phyloP scores from a whole-genome alignment of 805 yeast species.

The Saccharomycopsis fodiens region DNA sequence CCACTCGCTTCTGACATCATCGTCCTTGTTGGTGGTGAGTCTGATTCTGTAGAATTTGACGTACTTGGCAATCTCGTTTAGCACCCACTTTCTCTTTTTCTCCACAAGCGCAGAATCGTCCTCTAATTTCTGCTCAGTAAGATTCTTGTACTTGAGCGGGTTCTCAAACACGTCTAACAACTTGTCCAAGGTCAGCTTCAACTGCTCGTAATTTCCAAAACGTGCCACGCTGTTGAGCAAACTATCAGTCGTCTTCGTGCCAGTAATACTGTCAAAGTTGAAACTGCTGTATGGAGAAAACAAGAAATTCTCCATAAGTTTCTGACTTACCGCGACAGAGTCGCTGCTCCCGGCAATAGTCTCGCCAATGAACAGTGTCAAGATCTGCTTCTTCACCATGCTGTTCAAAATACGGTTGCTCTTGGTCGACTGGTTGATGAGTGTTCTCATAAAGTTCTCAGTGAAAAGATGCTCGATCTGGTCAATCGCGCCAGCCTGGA shows the following conservation, averaged over 20 bases:
- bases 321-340: conserved; percentile 31
- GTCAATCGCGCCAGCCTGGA: conserved; percentile 9
- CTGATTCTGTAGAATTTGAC: conserved; percentile 37
- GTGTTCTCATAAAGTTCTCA: conserved; percentile 59
- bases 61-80: conserved; percentile 46
- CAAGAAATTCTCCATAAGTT: conserved; percentile 30
- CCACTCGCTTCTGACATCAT: conserved; percentile 23
- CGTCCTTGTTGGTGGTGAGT: conserved; percentile 21
- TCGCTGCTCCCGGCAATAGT: conserved; percentile 24
- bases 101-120: conserved; percentile 23
- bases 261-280: conserved; percentile 71
- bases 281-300: conserved; percentile 46
- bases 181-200: conserved; percentile 14
- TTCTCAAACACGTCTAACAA: conserved; percentile 23
- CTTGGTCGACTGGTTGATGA: conserved; percentile 71
- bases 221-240: conserved; percentile 27
- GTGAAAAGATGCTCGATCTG: conserved; percentile 34
- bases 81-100: conserved; percentile 44
- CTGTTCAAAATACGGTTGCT: conserved; percentile 58
- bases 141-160: conserved; percentile 19
- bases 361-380: conserved; percentile 24
- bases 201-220: conserved; percentile 20
- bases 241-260: conserved; percentile 54
- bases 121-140: conserved; percentile 23
- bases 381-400: conserved; percentile 48